Base-by-base conservation (phyloP, 169 alveolate species). In the Cryptosporidium bovis region DNA sequence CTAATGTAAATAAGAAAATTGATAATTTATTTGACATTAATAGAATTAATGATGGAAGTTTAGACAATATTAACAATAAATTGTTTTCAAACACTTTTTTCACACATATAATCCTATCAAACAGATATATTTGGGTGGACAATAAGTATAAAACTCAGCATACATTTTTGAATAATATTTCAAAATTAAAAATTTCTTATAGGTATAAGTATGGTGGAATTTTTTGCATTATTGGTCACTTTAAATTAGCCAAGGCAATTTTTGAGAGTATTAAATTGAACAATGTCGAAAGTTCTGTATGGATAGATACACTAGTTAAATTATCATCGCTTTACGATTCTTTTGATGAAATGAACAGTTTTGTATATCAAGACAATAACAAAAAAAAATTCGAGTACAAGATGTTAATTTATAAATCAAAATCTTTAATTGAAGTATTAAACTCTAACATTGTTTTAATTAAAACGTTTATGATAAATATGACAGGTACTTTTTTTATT, bases 171-270 rank as follows among this genome's bases (percentile, higher is more conserved):
- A 20, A 18, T 2, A 29, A 16, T 20, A 36, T 77, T 15, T 71
- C 69, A 40, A 18, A 31, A 4, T 44, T 62, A 7, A 6, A 36
- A 12, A 13, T 77, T 7, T 18, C 12, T 15, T 36, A 60, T 15
- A 15, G 12, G 10, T 77, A 77, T 24, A 77, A 46, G 36, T 77
- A 60, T 40, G 85, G 66, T 5, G 62, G 62, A n/a, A 40, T 36
- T 44, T 62, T 77, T 46, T 50, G 64, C 15, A 66, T 77, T 16
- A 48, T 20, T 36, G 64, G 71, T 6, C 29, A 44, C 15, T 77
- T 24, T 18, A 36, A 46, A 24, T 7, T 77, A 5, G 40, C 85
- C 15, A 77, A 18, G 34, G 34, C 36, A 2, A 56, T 77, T 27
- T 62, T 77, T 13, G 71, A 62, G 12, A 56, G 46, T n/a, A 60